These are phyloP conservation scores for Fomitopsis serialis DNA, from an alignment of 768 basidiomycete genomes.

Conservation along the genomic window DNA sequence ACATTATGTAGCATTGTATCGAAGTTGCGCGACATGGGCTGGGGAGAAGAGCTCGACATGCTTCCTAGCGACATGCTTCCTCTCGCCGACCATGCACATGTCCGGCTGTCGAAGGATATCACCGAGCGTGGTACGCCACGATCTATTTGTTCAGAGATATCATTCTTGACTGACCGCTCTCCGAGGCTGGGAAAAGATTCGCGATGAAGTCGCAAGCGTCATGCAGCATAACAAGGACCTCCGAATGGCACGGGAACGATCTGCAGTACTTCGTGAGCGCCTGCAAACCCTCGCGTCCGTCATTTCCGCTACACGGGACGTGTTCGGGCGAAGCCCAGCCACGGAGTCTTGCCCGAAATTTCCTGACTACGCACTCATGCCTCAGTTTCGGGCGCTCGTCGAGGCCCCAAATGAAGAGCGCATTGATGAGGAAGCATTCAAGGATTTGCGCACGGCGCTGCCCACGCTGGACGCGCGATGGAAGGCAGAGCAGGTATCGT, in stretches of 20 bases:
- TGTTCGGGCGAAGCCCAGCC: background rate
- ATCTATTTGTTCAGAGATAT: too few species aligned
- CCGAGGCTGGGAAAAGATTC: conserved; percentile 3
- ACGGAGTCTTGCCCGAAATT: background rate
- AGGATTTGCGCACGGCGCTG: background rate
- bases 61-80: background rate
- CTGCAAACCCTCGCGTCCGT: background rate
- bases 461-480: background rate
- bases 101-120: conserved; percentile 5
- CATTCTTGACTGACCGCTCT: too few species aligned
- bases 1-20: background rate
- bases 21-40: conserved; percentile 2
- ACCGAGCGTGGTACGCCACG: conserved; percentile 5
- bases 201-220: background rate
- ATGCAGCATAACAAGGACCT: conserved; percentile 1
- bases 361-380: background rate
- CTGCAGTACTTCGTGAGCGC: background rate
- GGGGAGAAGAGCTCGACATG: conserved; percentile 2
- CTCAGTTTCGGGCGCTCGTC: background rate
- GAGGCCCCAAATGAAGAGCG: background rate
- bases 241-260: background rate
- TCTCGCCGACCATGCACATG: background rate
- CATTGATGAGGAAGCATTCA: background rate
- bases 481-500: background rate
- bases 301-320: background rate